Evolutionary conservation across 2,329 filamentous ascomycete genomes (phyloP).

Genomic region (Ceratocystis destructans): DNA sequence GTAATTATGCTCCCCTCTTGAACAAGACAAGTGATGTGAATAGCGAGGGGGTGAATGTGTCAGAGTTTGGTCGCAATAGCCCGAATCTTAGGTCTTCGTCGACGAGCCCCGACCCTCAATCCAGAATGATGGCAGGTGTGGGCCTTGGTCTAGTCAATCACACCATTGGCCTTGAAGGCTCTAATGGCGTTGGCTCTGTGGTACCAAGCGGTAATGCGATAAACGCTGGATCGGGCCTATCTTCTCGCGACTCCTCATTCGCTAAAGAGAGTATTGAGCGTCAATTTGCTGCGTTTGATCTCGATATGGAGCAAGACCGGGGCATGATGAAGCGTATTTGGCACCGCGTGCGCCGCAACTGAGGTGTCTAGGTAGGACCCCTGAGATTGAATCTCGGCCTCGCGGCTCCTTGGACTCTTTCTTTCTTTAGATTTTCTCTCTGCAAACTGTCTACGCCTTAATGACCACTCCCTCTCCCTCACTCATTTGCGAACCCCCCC

Average conservation of each 20-base stretch:
- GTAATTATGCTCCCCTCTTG: neutral
- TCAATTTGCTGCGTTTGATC: conserved; percentile 41
- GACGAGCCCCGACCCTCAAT: neutral
- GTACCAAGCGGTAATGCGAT: conserved; percentile 26
- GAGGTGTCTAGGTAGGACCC: neutral
- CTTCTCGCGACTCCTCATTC: conserved; percentile 21
- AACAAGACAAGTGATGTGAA: neutral
- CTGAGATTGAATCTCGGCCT: conserved; percentile 12
- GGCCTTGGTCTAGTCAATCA: conserved; percentile 1
- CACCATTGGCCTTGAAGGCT: conserved; percentile 18
- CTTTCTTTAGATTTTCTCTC: neutral
- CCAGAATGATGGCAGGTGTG: neutral
- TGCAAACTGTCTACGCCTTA: conserved; percentile 3
- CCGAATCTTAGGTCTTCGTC: neutral
- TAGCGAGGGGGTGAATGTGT: neutral
- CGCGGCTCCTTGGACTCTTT: neutral
- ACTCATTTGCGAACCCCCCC: neutral
- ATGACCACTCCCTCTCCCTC: neutral
- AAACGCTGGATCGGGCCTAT: conserved; percentile 16
- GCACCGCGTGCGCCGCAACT: conserved; percentile 37
- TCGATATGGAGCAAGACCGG: conserved; percentile 36
- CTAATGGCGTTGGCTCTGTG: neutral
- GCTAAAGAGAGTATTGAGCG: conserved; percentile 42
- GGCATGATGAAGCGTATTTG: conserved; percentile 50
- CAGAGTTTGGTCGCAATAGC: neutral